Evolutionary conservation across 495 filamentous ascomycete genomes (phyloP).

Genomic region (Letharia lupina): DNA sequence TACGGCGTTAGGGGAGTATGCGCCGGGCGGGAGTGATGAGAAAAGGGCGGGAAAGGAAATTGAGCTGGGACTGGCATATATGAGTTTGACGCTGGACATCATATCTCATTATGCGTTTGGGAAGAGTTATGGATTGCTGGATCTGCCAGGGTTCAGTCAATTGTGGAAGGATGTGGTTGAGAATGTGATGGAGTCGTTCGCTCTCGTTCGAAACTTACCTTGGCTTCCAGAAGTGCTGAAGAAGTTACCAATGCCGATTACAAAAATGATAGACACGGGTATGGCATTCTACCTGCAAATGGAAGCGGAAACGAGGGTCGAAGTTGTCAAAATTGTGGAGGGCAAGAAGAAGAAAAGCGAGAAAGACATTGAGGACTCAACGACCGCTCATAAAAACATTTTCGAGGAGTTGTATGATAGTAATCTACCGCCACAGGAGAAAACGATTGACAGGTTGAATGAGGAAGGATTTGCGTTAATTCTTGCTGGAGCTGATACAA

Average conservation of each 20-base stretch:
- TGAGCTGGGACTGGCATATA: constrained; percentile 31
- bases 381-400: constrained; percentile 15
- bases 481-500: constrained; percentile 41
- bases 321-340: constrained; percentile 6
- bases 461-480: constrained; percentile 40
- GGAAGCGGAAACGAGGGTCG: not conserved
- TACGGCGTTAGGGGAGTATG: constrained; percentile 29
- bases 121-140: constrained; percentile 30
- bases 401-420: constrained; percentile 21
- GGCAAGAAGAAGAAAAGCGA: not conserved
- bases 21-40: constrained; percentile 1
- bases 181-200: constrained; percentile 22
- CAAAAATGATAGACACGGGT: not conserved
- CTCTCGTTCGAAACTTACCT: constrained; percentile 16
- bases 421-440: constrained; percentile 24
- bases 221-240: constrained; percentile 10
- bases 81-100: constrained; percentile 35
- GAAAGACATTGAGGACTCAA: not conserved
- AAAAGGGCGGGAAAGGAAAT: constrained; percentile 23
- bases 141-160: constrained; percentile 16
- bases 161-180: constrained; percentile 10
- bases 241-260: constrained; percentile 8
- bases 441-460: constrained; percentile 27
- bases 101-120: constrained; percentile 41
- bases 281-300: constrained; percentile 11